Base-by-base conservation (phyloP, 306 rosid genomes). In the Pterocarpus macrocarpus region DNA sequence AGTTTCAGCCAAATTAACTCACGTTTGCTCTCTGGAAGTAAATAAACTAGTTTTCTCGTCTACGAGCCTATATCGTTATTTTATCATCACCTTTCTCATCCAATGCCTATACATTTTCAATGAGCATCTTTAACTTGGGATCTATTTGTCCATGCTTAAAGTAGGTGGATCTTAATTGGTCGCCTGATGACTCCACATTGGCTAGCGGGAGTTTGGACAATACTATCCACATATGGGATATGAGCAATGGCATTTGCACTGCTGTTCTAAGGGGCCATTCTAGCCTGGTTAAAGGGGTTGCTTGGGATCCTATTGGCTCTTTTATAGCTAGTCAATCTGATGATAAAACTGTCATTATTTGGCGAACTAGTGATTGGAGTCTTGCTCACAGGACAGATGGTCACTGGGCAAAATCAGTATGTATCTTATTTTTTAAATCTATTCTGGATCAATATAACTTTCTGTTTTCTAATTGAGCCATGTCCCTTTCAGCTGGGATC, bases 101-200 rank as follows among this genome's bases (percentile, higher is more conserved):
- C 7, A 13, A 35, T 80, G 75, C 50, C 63, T 78, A 64, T 22
- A 62, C 59, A 53, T 70, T 69, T 64, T 80, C 57, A 77, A 17
- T 59, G 82, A 63, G 76, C 86, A 69, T 83, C 78, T 71, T 82
- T 95, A 90, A 90, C 87, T 86, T 81, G 83, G 88, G 87, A 84
- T 86, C 79, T 74, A 30, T 77, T 84, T 85, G 81, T 92, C 89
- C 82, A 62, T 93, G 98, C 96, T 73, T 93, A 85, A 95, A 92
- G 98, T 93, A 95, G 99, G 99, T 95, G 93, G 99, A 95, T 95
- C 98, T 95, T 87, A 93, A 92, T 89, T 95, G 99, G 99, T 93
- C 98, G 78, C 98, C 99, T 36, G 99, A 95, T 93, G 99, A 95
- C 78, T 93, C 93, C 7, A 83, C 84, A 16, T 88, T 96, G 95